Conservation (phyloP, 305 asterid genomes). For the Rubia balearica region DNA sequence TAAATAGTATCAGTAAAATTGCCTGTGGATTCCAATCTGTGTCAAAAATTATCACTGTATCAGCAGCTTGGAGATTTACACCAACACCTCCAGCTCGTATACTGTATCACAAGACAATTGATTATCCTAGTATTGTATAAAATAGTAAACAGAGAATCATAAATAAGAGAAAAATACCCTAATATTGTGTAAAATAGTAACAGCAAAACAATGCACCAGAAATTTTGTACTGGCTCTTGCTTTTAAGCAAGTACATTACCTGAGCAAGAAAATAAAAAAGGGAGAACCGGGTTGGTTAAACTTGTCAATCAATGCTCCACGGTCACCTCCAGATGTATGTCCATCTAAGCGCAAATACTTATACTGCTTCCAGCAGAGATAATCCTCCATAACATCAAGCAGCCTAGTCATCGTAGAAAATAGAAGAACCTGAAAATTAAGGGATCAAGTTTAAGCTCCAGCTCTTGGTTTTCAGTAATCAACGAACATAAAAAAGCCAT, state of each 20-base stretch:
- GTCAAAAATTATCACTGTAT: slow-evolving; percentile 96
- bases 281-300: slow-evolving; percentile 89
- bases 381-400: slow-evolving; percentile 99
- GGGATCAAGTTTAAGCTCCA: slow-evolving; percentile 2
- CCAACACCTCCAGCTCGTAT: slow-evolving; percentile 99
- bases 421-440: slow-evolving; percentile 70
- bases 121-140: slow-evolving; percentile 12
- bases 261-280: slow-evolving; percentile 87
- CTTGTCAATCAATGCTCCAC: slow-evolving; percentile 83
- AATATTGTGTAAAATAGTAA: background rate
- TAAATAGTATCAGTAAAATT: slow-evolving; percentile 20
- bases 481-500: slow-evolving; percentile 3
- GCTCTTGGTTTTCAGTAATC: background rate
- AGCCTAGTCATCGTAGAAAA: slow-evolving; percentile 99
- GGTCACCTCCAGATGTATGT: slow-evolving; percentile 97
- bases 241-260: slow-evolving; percentile 43
- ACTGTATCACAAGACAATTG: slow-evolving; percentile 37
- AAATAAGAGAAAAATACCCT: background rate
- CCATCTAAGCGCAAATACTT: slow-evolving; percentile 94
- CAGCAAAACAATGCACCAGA: background rate
- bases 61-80: slow-evolving; percentile 99
- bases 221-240: slow-evolving; percentile 3
- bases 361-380: slow-evolving; percentile 93
- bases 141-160: slow-evolving; percentile 3
- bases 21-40: slow-evolving; percentile 99